phyloP scores from a whole-genome alignment of 2,329 filamentous ascomycete genomes.

The Amylocarpus encephaloides region DNA sequence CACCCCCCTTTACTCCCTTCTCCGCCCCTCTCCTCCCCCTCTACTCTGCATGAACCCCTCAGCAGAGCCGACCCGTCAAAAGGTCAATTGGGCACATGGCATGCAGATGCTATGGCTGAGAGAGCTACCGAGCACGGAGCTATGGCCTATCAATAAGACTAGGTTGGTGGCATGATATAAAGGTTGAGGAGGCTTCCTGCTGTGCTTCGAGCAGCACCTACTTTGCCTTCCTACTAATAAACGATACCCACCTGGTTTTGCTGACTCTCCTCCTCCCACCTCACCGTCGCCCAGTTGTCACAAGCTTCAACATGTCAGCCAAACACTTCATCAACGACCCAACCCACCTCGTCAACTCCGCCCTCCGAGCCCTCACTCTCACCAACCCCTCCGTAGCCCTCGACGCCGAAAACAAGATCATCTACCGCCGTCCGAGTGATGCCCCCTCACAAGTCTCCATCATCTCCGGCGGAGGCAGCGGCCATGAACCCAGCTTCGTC shows the following conservation, averaged over 20 bases:
- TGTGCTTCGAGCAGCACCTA: background rate
- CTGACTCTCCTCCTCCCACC: too few relatives aligned
- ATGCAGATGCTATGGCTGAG: background rate
- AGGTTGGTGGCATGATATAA: background rate
- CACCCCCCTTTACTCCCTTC: too few relatives aligned
- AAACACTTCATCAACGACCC: slow-evolving; percentile 92
- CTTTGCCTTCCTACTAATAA: background rate
- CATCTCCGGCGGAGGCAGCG: slow-evolving; percentile 81
- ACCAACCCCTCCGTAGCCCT: slow-evolving; percentile 80
- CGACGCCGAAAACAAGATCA: slow-evolving; percentile 73
- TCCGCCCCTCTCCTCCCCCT: background rate
- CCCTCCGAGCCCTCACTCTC: slow-evolving; percentile 69
- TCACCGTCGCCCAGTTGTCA: background rate
- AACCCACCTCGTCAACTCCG: slow-evolving; percentile 67
- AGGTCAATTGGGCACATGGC: too few relatives aligned
- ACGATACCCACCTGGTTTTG: too few relatives aligned
- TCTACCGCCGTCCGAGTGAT: slow-evolving; percentile 62
- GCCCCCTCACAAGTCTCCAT: slow-evolving; percentile 63
- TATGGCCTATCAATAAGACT: too few relatives aligned
- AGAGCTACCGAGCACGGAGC: background rate
- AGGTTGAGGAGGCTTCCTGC: background rate
- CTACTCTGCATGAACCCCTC: background rate
- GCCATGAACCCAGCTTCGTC: slow-evolving; percentile 84
- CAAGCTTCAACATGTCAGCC: slow-evolving; percentile 39
- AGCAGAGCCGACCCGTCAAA: background rate